Percentiles rank a stretch among this genome's conserved stretches.
Evolutionary conservation across 345 rosid species (phyloP).

Genomic region (Leavenworthia alabamica): DNA sequence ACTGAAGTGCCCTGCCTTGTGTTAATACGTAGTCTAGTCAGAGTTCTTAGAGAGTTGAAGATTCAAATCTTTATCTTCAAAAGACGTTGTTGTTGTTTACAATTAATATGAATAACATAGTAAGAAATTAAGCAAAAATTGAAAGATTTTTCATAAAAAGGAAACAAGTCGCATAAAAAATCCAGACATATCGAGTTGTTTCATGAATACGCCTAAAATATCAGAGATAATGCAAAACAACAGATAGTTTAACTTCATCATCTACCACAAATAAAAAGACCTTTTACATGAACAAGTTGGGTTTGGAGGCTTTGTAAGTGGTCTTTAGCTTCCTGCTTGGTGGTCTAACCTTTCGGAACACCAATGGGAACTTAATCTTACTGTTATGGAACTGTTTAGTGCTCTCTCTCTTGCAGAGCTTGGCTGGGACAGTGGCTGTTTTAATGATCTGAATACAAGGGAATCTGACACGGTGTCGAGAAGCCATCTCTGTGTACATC

Average conservation of each 20-base stretch:
- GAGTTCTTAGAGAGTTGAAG: no score
- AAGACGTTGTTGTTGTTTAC: no score
- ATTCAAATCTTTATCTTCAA: no score
- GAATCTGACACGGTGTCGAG: constrained; percentile 58
- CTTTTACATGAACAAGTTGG: constrained; percentile 57
- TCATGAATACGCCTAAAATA: constrained; percentile 2
- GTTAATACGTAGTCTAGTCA: no score
- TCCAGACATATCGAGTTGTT: constrained; percentile 9
- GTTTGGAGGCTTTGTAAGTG: constrained; percentile 63
- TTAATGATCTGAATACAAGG: constrained; percentile 68
- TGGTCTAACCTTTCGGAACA: constrained; percentile 59
- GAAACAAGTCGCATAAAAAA: neutral
- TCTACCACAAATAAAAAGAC: constrained; percentile 11
- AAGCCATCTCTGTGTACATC: constrained; percentile 72
- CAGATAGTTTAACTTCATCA: constrained; percentile 2
- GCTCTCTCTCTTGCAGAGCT: constrained; percentile 67
- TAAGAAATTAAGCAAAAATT: neutral
- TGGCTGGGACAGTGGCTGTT: constrained; percentile 53
- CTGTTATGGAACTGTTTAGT: constrained; percentile 62
- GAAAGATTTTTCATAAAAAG: neutral
- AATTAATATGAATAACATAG: no score
- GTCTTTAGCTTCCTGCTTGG: constrained; percentile 67
- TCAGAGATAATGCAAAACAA: constrained; percentile 4
- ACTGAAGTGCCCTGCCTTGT: no score
- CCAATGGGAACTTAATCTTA: constrained; percentile 62